phyloP scores from a whole-genome alignment of 2,329 filamentous ascomycete species.

The Thelonectria blattea region DNA sequence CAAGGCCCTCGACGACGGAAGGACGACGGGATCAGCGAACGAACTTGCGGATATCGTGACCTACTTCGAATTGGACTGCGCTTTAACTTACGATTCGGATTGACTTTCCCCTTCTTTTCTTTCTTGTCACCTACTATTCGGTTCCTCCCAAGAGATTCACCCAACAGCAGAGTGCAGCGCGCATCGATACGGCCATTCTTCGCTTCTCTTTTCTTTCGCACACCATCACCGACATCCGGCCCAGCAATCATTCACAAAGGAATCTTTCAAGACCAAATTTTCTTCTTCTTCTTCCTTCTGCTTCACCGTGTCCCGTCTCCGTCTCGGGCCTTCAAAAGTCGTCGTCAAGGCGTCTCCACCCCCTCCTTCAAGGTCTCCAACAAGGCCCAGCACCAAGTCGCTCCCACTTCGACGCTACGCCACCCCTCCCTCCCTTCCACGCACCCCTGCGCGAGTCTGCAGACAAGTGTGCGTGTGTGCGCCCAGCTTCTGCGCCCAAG shows the following conservation, averaged over 20 bases:
- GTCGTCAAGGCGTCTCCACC: slow-evolving; percentile 14
- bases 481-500: slow-evolving; percentile 13
- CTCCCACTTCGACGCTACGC: slow-evolving; percentile 11
- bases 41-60: slow-evolving; percentile 2
- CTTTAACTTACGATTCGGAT: background rate
- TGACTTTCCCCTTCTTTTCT: background rate
- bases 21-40: background rate
- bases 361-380: slow-evolving; percentile 17
- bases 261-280: slow-evolving; percentile 9
- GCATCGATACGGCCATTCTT: slow-evolving; percentile 2
- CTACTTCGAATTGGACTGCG: background rate
- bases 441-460: slow-evolving; percentile 17
- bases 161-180: slow-evolving; percentile 6
- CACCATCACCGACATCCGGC: slow-evolving; percentile 5
- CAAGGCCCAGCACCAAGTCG: background rate
- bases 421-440: slow-evolving; percentile 14
- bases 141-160: background rate
- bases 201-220: background rate
- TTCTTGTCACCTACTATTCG: background rate
- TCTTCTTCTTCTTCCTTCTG: background rate
- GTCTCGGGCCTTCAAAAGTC: slow-evolving; percentile 1
- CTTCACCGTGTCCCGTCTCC: background rate
- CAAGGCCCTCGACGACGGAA: background rate
- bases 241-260: slow-evolving; percentile 13
- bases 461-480: slow-evolving; percentile 15